A percentile compares a stretch with the other conserved stretches of the same genome.
Evolutionary conservation across 2,329 filamentous ascomycete genomes (phyloP).

Genomic region (Nigrospora oryzae): DNA sequence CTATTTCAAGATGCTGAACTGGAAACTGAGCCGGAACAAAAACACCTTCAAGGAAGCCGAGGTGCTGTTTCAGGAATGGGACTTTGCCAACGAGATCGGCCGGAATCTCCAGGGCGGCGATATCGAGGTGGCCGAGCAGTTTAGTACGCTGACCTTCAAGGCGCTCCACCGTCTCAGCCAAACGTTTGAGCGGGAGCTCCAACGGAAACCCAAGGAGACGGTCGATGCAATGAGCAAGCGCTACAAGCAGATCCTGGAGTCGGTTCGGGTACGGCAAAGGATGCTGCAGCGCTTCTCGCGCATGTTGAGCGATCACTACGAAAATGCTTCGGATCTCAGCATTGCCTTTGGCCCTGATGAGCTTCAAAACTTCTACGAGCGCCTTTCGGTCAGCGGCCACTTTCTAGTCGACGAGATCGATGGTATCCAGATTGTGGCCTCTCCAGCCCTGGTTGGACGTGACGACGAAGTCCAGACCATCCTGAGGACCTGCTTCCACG

Average conservation of each 20-base stretch:
- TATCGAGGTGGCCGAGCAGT: slow-evolving; percentile 95
- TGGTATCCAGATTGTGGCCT: slow-evolving; percentile 77
- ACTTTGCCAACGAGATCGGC: slow-evolving; percentile 90
- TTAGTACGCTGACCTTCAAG: slow-evolving; percentile 88
- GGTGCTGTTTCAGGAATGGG: slow-evolving; percentile 95
- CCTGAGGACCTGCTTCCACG: slow-evolving; percentile 59
- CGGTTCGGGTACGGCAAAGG: slow-evolving; percentile 88
- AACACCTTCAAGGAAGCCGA: slow-evolving; percentile 99
- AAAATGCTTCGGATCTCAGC: slow-evolving; percentile 93
- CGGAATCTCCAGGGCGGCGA: slow-evolving; percentile 87
- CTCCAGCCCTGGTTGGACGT: slow-evolving; percentile 65
- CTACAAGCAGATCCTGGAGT: slow-evolving; percentile 92
- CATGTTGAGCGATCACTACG: slow-evolving; percentile 85
- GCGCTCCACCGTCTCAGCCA: slow-evolving; percentile 79
- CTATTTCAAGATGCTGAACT: slow-evolving; percentile 98
- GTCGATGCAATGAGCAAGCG: slow-evolving; percentile 88
- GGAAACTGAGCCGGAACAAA: slow-evolving; percentile 95
- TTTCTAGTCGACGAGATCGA: slow-evolving; percentile 79
- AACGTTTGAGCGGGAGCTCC: slow-evolving; percentile 87
- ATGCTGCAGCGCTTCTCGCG: slow-evolving; percentile 94
- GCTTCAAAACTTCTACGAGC: slow-evolving; percentile 70
- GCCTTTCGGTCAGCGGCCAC: slow-evolving; percentile 73
- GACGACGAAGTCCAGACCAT: slow-evolving; percentile 79
- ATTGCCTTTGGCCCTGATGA: slow-evolving; percentile 62
- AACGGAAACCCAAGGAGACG: slow-evolving; percentile 75